Percentiles rank a stretch among this genome's conserved stretches.
Evolutionary conservation across 345 rosid genomes (phyloP).

Genomic region (Passiflora organensis): DNA sequence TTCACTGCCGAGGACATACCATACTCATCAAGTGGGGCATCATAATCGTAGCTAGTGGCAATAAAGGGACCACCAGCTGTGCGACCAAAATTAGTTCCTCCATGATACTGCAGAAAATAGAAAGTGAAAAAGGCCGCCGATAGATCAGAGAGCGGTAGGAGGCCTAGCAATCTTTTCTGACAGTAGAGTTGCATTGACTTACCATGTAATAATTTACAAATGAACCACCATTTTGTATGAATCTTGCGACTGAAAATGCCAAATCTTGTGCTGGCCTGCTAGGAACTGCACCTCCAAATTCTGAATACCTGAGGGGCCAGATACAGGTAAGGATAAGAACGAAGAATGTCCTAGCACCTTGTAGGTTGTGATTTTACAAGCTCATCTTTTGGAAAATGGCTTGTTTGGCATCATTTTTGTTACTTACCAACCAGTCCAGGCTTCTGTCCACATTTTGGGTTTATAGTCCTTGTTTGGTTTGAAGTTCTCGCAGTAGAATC

Average conservation of each 20-base stretch:
- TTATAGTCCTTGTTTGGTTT: slow-evolving; percentile 35
- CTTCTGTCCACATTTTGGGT: slow-evolving; percentile 45
- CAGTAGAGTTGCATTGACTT: not conserved
- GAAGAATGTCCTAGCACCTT: too few relatives aligned
- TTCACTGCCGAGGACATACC: slow-evolving; percentile 21
- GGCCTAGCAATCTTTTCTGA: not conserved
- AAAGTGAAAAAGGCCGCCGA: not conserved
- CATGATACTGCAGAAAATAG: slow-evolving; percentile 34
- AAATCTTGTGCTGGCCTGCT: slow-evolving; percentile 43
- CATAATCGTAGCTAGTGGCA: slow-evolving; percentile 50
- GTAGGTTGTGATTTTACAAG: too few relatives aligned
- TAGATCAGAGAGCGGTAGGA: not conserved
- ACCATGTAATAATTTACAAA: slow-evolving; percentile 46
- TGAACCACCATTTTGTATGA: slow-evolving; percentile 42
- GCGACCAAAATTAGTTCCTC: slow-evolving; percentile 46
- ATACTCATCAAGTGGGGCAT: slow-evolving; percentile 47
- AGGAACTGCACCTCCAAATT: slow-evolving; percentile 40
- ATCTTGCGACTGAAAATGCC: slow-evolving; percentile 43
- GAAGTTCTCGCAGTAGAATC: slow-evolving; percentile 41
- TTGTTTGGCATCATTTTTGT: not conserved
- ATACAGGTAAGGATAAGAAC: not conserved
- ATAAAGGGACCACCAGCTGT: slow-evolving; percentile 47
- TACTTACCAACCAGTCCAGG: slow-evolving; percentile 35
- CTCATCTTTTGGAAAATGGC: too few relatives aligned
- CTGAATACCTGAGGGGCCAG: slow-evolving; percentile 28